Percentiles rank a stretch among this genome's conserved stretches.
These are phyloP conservation scores for Diaporthe citrichinensis DNA, from an alignment of 2,329 filamentous ascomycete species.

Conservation along the genomic window DNA sequence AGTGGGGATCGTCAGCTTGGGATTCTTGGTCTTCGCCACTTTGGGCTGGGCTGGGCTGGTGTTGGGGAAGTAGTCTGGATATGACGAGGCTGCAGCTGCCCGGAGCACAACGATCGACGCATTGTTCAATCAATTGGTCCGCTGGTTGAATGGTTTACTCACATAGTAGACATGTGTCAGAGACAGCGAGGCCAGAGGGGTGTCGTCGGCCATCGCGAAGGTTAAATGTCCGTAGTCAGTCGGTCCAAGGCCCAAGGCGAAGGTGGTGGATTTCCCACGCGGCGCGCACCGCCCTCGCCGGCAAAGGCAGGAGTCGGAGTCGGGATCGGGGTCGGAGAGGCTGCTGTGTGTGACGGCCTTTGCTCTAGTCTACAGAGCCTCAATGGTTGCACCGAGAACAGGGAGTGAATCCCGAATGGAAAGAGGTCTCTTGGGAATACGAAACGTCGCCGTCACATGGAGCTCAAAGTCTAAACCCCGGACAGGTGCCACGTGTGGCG, in stretches of 20 bases:
- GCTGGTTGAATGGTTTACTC: conserved; percentile 51
- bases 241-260: background rate
- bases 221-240: background rate
- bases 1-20: conserved; percentile 27
- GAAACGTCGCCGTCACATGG: conserved; percentile 12
- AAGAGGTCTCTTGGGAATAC: background rate
- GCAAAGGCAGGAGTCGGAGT: conserved; percentile 16
- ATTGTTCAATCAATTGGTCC: background rate
- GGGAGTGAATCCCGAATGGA: background rate
- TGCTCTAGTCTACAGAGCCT: conserved; percentile 10
- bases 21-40: background rate
- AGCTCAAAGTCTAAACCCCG: background rate
- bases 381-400: conserved; percentile 22
- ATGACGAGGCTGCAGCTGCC: background rate
- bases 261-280: background rate
- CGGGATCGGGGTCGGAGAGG: background rate
- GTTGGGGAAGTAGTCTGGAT: background rate
- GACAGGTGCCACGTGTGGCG: conserved; percentile 16
- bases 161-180: conserved; percentile 98
- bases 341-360: conserved; percentile 24
- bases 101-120: background rate
- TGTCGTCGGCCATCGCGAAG: conserved; percentile 56
- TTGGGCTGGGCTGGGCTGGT: background rate
- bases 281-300: conserved; percentile 28
- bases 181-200: conserved; percentile 87